Evolutionary conservation across 257 asterid genomes (phyloP).

Genomic region (Misopates orontium): DNA sequence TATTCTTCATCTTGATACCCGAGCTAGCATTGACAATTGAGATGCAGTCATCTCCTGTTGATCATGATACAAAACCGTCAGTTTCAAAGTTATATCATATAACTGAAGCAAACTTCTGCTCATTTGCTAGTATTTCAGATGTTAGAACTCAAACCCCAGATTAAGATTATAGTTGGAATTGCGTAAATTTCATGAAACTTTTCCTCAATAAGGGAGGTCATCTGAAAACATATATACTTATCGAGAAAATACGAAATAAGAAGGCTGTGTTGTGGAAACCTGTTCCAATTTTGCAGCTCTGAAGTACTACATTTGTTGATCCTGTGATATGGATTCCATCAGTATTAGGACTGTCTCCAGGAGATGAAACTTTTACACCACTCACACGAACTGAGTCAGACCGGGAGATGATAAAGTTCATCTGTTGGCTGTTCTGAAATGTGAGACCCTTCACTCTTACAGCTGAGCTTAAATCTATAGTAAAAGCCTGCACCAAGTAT

Average conservation of each 20-base stretch:
- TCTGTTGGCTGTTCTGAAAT: constrained; percentile 83
- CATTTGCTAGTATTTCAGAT: no score
- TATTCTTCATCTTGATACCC: constrained; percentile 74
- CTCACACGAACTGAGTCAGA: constrained; percentile 61
- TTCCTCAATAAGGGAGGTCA: no score
- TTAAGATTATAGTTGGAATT: no score
- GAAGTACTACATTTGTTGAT: constrained; percentile 75
- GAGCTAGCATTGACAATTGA: constrained; percentile 88
- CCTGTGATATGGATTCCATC: constrained; percentile 93
- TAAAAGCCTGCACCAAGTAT: constrained; percentile 63
- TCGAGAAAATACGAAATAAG: no score
- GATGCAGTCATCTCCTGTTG: constrained; percentile 86
- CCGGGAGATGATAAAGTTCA: constrained; percentile 73
- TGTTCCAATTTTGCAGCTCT: constrained; percentile 89
- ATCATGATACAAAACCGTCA: no score
- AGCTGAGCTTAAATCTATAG: constrained; percentile 74
- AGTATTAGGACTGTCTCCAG: constrained; percentile 93
- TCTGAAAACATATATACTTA: no score
- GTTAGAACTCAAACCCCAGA: no score
- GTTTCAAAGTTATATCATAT: no score
- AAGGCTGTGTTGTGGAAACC: constrained; percentile 34
- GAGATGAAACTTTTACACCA: constrained; percentile 67
- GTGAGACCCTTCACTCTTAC: constrained; percentile 78
- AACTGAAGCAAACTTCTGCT: no score
- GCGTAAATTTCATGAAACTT: no score